phyloP scores from a whole-genome alignment of 352 stramenopile genomes.

The Pythium diclinum region DNA sequence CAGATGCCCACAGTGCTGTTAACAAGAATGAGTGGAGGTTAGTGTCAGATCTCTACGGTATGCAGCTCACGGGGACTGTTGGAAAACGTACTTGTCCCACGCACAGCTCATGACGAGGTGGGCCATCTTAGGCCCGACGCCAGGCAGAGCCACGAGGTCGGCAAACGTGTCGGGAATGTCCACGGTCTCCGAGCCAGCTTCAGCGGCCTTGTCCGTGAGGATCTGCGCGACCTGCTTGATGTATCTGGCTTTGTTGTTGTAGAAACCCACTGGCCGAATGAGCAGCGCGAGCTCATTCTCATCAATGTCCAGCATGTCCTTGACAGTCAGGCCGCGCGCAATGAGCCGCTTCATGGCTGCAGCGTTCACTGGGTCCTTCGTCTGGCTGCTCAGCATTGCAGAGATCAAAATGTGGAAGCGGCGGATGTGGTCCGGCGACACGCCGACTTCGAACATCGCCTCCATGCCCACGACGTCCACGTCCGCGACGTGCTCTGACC shows the following conservation, averaged over 20 bases:
- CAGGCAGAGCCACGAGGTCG: conserved; percentile 88
- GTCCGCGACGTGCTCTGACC: conserved; percentile 53
- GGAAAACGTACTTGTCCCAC: conserved; percentile 72
- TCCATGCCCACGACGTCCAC: conserved; percentile 73
- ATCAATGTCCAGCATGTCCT: conserved; percentile 84
- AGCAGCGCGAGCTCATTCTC: conserved; percentile 82
- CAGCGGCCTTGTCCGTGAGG: conserved; percentile 37
- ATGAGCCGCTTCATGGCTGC: conserved; percentile 70
- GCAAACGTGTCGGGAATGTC: conserved; percentile 92
- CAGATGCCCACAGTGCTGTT: conserved; percentile 89
- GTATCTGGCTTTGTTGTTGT: conserved; percentile 96
- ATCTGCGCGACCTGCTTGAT: conserved; percentile 85
- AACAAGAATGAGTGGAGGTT: conserved; percentile 9
- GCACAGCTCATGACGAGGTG: conserved; percentile 93
- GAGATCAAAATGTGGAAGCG: conserved; percentile 94
- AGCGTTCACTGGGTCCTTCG: conserved; percentile 92
- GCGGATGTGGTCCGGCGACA: conserved; percentile 38
- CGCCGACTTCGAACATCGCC: conserved; percentile 40
- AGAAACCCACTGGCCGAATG: conserved; percentile 94
- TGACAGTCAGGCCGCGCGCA: conserved; percentile 72
- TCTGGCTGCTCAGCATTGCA: conserved; percentile 97
- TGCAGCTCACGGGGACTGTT: neutral
- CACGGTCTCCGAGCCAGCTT: conserved; percentile 29
- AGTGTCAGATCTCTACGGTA: neutral
- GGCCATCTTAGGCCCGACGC: conserved; percentile 97